phyloP scores from a whole-genome alignment of 208 protist genomes.

The Trypanosoma caninum region DNA sequence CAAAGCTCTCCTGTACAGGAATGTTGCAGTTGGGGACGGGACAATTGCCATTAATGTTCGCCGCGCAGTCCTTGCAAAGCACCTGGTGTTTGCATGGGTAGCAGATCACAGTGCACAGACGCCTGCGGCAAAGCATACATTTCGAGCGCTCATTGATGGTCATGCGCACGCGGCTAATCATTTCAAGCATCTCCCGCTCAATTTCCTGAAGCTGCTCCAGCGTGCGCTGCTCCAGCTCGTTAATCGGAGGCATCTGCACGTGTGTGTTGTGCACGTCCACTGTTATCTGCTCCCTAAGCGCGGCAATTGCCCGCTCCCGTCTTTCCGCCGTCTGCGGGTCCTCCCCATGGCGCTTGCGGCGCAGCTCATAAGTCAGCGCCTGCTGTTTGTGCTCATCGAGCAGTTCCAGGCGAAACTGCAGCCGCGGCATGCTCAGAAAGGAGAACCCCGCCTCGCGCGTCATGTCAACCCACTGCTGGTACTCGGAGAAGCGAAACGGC shows the following conservation, averaged over 20 bases:
- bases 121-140: slow-evolving; percentile 75
- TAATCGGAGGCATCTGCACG: slow-evolving; percentile 55
- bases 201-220: slow-evolving; percentile 81
- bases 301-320: slow-evolving; percentile 41
- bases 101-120: slow-evolving; percentile 80
- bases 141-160: slow-evolving; percentile 81
- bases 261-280: slow-evolving; percentile 59
- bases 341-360: slow-evolving; percentile 51
- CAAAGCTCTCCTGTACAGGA: slow-evolving; percentile 63
- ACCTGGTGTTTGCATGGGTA: slow-evolving; percentile 91
- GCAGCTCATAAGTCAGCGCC: slow-evolving; percentile 46
- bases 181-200: slow-evolving; percentile 74
- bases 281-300: slow-evolving; percentile 31
- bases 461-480: slow-evolving; percentile 83
- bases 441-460: slow-evolving; percentile 38
- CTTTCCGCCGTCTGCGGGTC: slow-evolving; percentile 35
- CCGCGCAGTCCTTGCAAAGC: slow-evolving; percentile 79
- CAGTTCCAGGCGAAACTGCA: slow-evolving; percentile 83
- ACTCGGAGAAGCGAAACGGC: slow-evolving; percentile 78
- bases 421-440: slow-evolving; percentile 70
- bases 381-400: slow-evolving; percentile 86
- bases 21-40: slow-evolving; percentile 60
- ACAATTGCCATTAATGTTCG: slow-evolving; percentile 51
- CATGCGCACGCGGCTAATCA: slow-evolving; percentile 70
- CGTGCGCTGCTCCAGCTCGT: slow-evolving; percentile 39